These are phyloP conservation scores for Metschnikowia henanensis DNA, from an alignment of 805 yeast species.

Conservation along the genomic window DNA sequence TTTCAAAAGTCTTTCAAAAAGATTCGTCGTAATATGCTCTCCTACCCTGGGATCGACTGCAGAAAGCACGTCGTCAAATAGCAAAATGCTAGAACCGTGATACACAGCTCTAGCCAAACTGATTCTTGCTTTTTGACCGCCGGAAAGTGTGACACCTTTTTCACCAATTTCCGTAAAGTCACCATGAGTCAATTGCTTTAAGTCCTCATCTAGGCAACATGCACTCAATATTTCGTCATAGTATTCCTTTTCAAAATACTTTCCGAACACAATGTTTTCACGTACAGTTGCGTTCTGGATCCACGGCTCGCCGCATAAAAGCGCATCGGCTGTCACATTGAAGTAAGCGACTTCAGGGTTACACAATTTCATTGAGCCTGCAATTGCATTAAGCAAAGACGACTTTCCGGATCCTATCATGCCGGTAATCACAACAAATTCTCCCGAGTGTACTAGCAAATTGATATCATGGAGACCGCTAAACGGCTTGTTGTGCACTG, in stretches of 20 bases:
- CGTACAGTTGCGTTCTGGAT: slow-evolving; percentile 44
- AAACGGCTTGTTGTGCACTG: slow-evolving; percentile 17
- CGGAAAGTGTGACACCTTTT: slow-evolving; percentile 44
- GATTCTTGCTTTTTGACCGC: slow-evolving; percentile 47
- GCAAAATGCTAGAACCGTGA: slow-evolving; percentile 30
- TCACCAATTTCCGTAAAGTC: slow-evolving; percentile 47
- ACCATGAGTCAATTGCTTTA: slow-evolving; percentile 33
- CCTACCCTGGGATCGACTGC: slow-evolving; percentile 47
- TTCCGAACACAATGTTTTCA: slow-evolving; percentile 41
- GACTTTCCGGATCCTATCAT: slow-evolving; percentile 46
- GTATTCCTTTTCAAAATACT: slow-evolving; percentile 26
- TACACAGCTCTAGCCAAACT: slow-evolving; percentile 46
- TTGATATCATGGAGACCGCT: slow-evolving; percentile 36
- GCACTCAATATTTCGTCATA: slow-evolving; percentile 34
- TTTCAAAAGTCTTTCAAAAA: slow-evolving; percentile 34
- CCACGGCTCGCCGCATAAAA: slow-evolving; percentile 42
- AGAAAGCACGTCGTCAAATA: slow-evolving; percentile 45
- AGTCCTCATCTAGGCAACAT: slow-evolving; percentile 42
- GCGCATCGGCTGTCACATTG: slow-evolving; percentile 27
- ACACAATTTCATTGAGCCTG: slow-evolving; percentile 38
- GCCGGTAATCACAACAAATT: slow-evolving; percentile 44
- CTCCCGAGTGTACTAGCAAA: slow-evolving; percentile 30
- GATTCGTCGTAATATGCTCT: slow-evolving; percentile 36
- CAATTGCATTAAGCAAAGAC: slow-evolving; percentile 39
- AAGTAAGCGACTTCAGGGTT: slow-evolving; percentile 28